These are phyloP conservation scores for Discostella pseudostelligera DNA, from an alignment of 108 stramenopile genomes.

Conservation along the genomic window DNA sequence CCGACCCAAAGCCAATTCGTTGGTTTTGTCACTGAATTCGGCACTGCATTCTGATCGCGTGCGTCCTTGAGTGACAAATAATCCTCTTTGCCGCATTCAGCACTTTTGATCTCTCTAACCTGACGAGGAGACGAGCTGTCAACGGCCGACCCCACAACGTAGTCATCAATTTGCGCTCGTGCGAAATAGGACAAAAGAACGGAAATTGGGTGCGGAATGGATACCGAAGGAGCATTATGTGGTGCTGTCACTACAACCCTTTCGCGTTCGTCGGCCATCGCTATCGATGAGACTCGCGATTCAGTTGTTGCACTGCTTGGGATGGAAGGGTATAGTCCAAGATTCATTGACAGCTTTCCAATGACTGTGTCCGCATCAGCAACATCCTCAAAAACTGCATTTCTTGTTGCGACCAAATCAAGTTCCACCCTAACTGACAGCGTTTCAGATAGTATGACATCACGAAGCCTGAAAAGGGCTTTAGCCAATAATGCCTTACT, in stretches of 20 bases:
- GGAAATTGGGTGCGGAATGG: slow-evolving; percentile 24
- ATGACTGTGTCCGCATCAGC: slow-evolving; percentile 2
- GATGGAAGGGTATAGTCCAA: slow-evolving; percentile 3
- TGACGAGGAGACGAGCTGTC: background rate
- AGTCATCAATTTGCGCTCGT: background rate
- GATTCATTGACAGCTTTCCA: background rate
- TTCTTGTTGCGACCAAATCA: background rate
- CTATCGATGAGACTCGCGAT: background rate
- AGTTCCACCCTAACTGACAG: background rate
- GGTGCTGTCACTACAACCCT: slow-evolving; percentile 6
- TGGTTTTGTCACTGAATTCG: slow-evolving; percentile 15
- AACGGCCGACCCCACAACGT: background rate
- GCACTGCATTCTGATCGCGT: background rate
- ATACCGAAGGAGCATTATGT: background rate
- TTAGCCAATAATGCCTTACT: slow-evolving; percentile 4
- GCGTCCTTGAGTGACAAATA: background rate
- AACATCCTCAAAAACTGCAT: background rate
- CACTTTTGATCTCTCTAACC: background rate
- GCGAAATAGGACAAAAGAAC: slow-evolving; percentile 32
- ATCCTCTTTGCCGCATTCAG: background rate
- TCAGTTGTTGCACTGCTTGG: background rate
- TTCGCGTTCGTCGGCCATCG: background rate
- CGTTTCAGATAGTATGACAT: slow-evolving; percentile 15
- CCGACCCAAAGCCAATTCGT: slow-evolving; percentile 27
- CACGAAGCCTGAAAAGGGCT: slow-evolving; percentile 13